Evolutionary conservation across 192 early-diverging fungal genomes (phyloP).

Genomic region (Coemansia asiatica): DNA sequence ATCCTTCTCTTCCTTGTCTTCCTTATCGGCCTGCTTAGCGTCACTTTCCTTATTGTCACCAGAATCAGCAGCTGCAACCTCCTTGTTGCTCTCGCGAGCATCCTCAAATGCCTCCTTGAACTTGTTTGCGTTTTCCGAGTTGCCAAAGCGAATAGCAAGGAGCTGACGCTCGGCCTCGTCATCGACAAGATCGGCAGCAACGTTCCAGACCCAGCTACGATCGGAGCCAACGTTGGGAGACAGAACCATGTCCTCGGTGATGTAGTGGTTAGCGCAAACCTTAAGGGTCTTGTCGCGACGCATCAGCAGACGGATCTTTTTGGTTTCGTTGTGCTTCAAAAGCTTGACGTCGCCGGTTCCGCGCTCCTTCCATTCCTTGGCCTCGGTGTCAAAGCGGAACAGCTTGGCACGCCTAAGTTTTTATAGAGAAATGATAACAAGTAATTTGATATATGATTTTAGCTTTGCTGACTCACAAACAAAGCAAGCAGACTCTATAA

Average conservation of each 20-base stretch:
- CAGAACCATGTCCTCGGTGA: slow-evolving; percentile 85
- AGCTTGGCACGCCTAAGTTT: slow-evolving; percentile 80
- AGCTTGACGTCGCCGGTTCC: slow-evolving; percentile 98
- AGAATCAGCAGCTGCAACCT: slow-evolving; percentile 18
- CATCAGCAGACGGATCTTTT: slow-evolving; percentile 96
- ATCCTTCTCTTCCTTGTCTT: slow-evolving; percentile 32
- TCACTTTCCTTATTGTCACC: slow-evolving; percentile 29
- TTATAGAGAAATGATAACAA: slow-evolving; percentile 11
- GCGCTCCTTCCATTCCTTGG: slow-evolving; percentile 99
- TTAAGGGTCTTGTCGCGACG: slow-evolving; percentile 97
- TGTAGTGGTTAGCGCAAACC: slow-evolving; percentile 98
- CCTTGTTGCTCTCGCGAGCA: slow-evolving; percentile 58
- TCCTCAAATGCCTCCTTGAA: slow-evolving; percentile 87
- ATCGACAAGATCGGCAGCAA: slow-evolving; percentile 86
- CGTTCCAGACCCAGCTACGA: slow-evolving; percentile 98
- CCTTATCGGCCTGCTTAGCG: slow-evolving; percentile 16
- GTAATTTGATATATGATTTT: slow-evolving; percentile 2
- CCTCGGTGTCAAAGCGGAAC: slow-evolving; percentile 91
- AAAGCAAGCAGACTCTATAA: neutral
- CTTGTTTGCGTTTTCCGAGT: slow-evolving; percentile 91
- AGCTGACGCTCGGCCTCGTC: slow-evolving; percentile 80
- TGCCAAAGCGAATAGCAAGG: slow-evolving; percentile 94
- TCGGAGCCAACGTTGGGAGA: slow-evolving; percentile 96
- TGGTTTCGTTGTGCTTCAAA: slow-evolving; percentile 85
- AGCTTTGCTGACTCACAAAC: neutral